Percentiles rank a stretch among this genome's conserved stretches.
Conservation (phyloP, 768 basidiomycete genomes). For the Boletales sp. region DNA sequence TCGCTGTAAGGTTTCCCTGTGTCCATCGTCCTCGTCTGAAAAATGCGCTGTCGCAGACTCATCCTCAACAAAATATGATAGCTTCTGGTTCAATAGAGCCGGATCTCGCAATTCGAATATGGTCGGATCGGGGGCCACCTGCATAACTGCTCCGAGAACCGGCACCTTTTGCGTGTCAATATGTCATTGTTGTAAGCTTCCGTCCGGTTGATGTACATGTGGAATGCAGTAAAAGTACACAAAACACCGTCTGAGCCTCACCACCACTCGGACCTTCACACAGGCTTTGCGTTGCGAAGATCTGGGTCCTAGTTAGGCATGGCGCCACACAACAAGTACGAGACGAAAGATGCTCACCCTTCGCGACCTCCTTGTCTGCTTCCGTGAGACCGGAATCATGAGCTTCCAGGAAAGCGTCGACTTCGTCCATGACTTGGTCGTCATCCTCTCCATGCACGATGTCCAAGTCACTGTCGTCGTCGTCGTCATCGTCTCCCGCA, state of each 20-base stretch:
- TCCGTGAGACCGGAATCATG: constrained; percentile 84
- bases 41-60: constrained; percentile 49
- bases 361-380: constrained; percentile 72
- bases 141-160: background rate
- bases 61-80: constrained; percentile 83
- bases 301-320: constrained; percentile 34
- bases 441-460: constrained; percentile 57
- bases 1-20: constrained; percentile 58
- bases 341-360: constrained; percentile 46
- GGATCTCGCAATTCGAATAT: constrained; percentile 79
- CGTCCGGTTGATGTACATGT: constrained; percentile 8
- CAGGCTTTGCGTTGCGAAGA: constrained; percentile 57
- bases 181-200: constrained; percentile 5
- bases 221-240: constrained; percentile 14
- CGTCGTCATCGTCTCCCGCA: constrained; percentile 67
- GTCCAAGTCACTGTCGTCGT: constrained; percentile 60
- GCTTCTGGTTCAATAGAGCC: constrained; percentile 85
- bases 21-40: background rate
- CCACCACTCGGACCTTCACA: constrained; percentile 20
- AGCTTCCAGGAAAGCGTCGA: constrained; percentile 92
- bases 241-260: background rate
- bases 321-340: background rate
- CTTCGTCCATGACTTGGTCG: constrained; percentile 88
- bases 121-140: constrained; percentile 52
- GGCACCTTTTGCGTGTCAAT: background rate